Conservation (phyloP, 371 early-diverging fungal genomes). For the Rhizomucor pusillus region DNA sequence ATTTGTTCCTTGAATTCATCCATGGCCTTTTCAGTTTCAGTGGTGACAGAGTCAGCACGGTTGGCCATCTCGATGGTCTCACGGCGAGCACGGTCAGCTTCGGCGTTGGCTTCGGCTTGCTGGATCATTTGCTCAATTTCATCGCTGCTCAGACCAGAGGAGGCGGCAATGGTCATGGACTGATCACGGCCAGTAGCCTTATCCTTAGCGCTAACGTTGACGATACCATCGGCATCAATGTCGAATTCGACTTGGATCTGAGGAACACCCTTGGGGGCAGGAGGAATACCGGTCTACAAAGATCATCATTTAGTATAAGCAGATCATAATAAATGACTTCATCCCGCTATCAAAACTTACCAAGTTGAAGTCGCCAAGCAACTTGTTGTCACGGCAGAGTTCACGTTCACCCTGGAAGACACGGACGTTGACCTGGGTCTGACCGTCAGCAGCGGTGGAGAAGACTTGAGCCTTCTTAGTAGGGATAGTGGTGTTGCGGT, state of each 20-base stretch:
- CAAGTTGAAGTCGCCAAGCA: slow-evolving; percentile 97
- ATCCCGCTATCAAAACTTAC: slow-evolving; percentile 6
- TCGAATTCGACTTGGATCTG: slow-evolving; percentile 97
- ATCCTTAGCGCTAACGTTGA: slow-evolving; percentile 98
- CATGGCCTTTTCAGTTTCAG: slow-evolving; percentile 93
- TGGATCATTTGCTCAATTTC: slow-evolving; percentile 97
- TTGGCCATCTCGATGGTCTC: slow-evolving; percentile 93
- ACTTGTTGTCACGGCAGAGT: slow-evolving; percentile 95
- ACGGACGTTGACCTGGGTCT: slow-evolving; percentile 96
- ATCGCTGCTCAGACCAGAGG: slow-evolving; percentile 92
- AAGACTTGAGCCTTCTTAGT: slow-evolving; percentile 99
- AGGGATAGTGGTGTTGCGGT: slow-evolving; percentile 98
- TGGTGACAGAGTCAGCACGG: slow-evolving; percentile 87
- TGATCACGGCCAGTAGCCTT: slow-evolving; percentile 94
- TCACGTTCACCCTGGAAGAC: slow-evolving; percentile 99
- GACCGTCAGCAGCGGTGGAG: slow-evolving; percentile 99
- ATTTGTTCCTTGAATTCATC: slow-evolving; percentile 93
- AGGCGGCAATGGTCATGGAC: slow-evolving; percentile 94
- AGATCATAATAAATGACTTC: not conserved
- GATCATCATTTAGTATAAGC: too few relatives aligned
- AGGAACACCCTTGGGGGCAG: slow-evolving; percentile 93
- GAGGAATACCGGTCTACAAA: slow-evolving; percentile 68
- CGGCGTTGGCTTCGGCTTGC: slow-evolving; percentile 90
- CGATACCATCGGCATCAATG: slow-evolving; percentile 99
- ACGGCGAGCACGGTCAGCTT: slow-evolving; percentile 89